Conservation (phyloP, 2,329 filamentous ascomycete species). For the Nigrospora oryzae region DNA sequence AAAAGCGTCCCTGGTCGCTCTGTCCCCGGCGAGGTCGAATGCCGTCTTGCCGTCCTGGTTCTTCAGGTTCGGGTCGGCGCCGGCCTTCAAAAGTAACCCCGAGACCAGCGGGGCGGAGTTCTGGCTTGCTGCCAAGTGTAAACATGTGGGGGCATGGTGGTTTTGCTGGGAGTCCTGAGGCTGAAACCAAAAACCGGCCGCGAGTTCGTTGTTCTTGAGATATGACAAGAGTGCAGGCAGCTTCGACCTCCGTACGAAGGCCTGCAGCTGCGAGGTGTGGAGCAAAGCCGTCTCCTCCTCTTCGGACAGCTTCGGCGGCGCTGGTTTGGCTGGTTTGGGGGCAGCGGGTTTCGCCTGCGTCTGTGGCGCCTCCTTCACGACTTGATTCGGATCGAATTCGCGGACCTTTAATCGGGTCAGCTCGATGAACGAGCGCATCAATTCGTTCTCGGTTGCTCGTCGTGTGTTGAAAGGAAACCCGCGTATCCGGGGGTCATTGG, state of each 20-base stretch:
- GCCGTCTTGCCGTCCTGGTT: conserved; percentile 76
- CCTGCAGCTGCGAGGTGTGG: conserved; percentile 84
- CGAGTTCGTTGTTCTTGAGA: conserved; percentile 65
- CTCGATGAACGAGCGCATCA: conserved; percentile 92
- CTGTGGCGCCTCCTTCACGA: conserved; percentile 34
- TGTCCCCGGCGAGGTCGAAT: conserved; percentile 82
- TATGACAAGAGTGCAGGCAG: conserved; percentile 81
- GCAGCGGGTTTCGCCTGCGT: conserved; percentile 25
- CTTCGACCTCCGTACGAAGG: conserved; percentile 82
- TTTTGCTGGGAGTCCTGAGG: conserved; percentile 59
- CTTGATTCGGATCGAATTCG: conserved; percentile 61
- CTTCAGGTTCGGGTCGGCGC: conserved; percentile 61
- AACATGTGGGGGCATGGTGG: conserved; percentile 71
- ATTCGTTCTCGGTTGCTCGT: conserved; percentile 83
- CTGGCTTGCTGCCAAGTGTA: conserved; percentile 78
- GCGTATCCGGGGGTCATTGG: conserved; percentile 71
- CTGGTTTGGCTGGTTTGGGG: conserved; percentile 38
- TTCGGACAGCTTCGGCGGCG: conserved; percentile 61
- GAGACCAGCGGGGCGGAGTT: conserved; percentile 71
- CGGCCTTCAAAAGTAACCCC: conserved; percentile 66
- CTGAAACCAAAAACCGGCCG: conserved; percentile 66
- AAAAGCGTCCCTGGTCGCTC: conserved; percentile 82
- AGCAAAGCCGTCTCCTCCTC: conserved; percentile 76
- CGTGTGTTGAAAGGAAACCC: conserved; percentile 91
- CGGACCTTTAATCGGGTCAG: conserved; percentile 82